Base-by-base conservation (phyloP, 352 stramenopile species). In the Globisporangium mamillatum region DNA sequence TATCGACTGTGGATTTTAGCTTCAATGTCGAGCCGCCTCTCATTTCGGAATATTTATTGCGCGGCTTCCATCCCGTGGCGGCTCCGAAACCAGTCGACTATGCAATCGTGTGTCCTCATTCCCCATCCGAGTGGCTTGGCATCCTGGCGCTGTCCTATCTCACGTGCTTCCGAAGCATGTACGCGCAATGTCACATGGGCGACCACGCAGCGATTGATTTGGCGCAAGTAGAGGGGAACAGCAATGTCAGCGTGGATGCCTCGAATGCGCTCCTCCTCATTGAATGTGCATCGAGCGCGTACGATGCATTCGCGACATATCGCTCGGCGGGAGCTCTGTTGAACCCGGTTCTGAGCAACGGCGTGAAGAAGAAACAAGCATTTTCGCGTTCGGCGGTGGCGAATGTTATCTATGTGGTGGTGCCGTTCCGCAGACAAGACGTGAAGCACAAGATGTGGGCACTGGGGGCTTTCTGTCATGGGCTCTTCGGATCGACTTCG, bases 31-130 rank as follows among this genome's bases (percentile, higher is more conserved):
- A 84, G 32, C 75, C 83, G 29, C 72, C 75, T 27, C 57, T 82
- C n/a, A 68, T 93, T 68, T 90, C 86, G 32, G 86, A 92, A 79
- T 92, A 86, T 79, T 74, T 81, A 77, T 81, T 93, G 64, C 86
- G 86, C 41, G 74, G 78, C 64, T 76, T 93, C n/a, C 79, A 91
- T 58, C 86, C 86, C 1, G 75, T 92, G 9, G 75, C 78, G 20
- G 75, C 75, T 8, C 73, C 80, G 1, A 93, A 93, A 68, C 82
- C 82, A 27, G 68, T 92, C 32, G 84, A 93, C 58, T 93, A 91
- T 61, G 82, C 81, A 14, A 80, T 93, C 38, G 75, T 93, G 32
- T 93, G 86, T 32, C 86, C 86, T 4, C 77, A 88, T 3, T 89
- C 86, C 65, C 86, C 81, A 1, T 80, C 77, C 1, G 79, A 93